Percentiles rank a stretch among this genome's conserved stretches.
These are phyloP conservation scores for Phytopythium vexans DNA, from an alignment of 352 stramenopile species.

Conservation along the genomic window DNA sequence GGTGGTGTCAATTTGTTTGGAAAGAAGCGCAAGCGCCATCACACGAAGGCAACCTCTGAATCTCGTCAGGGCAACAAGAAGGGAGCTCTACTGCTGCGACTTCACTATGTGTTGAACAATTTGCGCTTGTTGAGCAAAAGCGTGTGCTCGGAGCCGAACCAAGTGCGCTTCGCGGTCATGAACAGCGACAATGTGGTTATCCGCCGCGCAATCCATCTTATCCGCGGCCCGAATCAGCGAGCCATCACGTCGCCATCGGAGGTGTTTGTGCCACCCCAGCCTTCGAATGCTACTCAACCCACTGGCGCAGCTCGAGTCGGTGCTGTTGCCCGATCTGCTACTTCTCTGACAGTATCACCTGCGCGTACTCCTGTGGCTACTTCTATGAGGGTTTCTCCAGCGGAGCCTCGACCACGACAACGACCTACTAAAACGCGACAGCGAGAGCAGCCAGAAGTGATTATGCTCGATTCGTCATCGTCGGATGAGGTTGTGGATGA, in stretches of 20 bases:
- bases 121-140: conserved; percentile 35
- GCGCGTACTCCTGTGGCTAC: too few species aligned
- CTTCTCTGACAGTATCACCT: too few species aligned
- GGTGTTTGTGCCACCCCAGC: neutral
- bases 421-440: too few species aligned
- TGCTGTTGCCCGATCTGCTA: too few species aligned
- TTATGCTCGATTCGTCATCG: too few species aligned
- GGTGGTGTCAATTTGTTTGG: neutral
- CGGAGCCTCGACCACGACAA: too few species aligned
- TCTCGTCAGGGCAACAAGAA: conserved; percentile 31
- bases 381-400: too few species aligned
- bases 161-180: conserved; percentile 46
- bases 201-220: conserved; percentile 35
- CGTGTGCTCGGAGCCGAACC: conserved; percentile 31
- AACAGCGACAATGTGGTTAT: conserved; percentile 33
- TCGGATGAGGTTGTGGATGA: too few species aligned
- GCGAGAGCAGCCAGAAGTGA: too few species aligned
- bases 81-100: conserved; percentile 34
- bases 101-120: conserved; percentile 51
- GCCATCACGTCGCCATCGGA: conserved; percentile 15
- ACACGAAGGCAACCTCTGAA: conserved; percentile 1
- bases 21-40: conserved; percentile 35
- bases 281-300: too few species aligned
- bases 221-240: conserved; percentile 12
- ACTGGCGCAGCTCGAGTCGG: too few species aligned